Conservation (phyloP, 2,329 filamentous ascomycete species). For the Ophiostoma sp. region DNA sequence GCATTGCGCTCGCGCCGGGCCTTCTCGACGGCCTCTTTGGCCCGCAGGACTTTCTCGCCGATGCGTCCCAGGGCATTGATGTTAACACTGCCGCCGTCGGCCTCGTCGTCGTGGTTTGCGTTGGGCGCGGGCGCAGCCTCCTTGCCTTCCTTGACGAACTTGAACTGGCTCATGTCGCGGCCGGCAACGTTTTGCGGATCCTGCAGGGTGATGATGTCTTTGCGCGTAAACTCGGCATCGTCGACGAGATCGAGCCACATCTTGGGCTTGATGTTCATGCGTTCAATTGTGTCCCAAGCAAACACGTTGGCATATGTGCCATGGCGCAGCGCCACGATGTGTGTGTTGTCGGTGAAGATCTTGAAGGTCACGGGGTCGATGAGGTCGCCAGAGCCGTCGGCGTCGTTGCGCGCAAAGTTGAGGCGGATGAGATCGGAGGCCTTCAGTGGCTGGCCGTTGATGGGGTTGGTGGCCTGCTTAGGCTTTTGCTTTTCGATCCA, state of each 20-base stretch:
- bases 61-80: slow-evolving; percentile 70
- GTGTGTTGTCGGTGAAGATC: slow-evolving; percentile 95
- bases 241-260: slow-evolving; percentile 89
- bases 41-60: slow-evolving; percentile 76
- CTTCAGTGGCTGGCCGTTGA: slow-evolving; percentile 72
- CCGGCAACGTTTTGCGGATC: slow-evolving; percentile 86
- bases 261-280: slow-evolving; percentile 94
- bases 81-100: slow-evolving; percentile 68
- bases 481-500: slow-evolving; percentile 89
- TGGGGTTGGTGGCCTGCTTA: slow-evolving; percentile 91
- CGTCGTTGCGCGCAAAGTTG: slow-evolving; percentile 86
- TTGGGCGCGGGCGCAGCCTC: slow-evolving; percentile 44
- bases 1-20: slow-evolving; percentile 70
- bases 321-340: slow-evolving; percentile 80
- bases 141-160: slow-evolving; percentile 74
- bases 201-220: slow-evolving; percentile 92
- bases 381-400: slow-evolving; percentile 67
- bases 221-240: slow-evolving; percentile 77
- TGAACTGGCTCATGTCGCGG: slow-evolving; percentile 80
- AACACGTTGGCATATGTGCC: slow-evolving; percentile 89
- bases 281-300: slow-evolving; percentile 89
- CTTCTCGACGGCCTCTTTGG: slow-evolving; percentile 89
- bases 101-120: slow-evolving; percentile 37
- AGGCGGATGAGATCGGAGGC: slow-evolving; percentile 82
- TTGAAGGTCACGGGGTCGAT: slow-evolving; percentile 97